Evolutionary conservation across 495 filamentous ascomycete species (phyloP).

Genomic region (Aspergillus heteromorphus): DNA sequence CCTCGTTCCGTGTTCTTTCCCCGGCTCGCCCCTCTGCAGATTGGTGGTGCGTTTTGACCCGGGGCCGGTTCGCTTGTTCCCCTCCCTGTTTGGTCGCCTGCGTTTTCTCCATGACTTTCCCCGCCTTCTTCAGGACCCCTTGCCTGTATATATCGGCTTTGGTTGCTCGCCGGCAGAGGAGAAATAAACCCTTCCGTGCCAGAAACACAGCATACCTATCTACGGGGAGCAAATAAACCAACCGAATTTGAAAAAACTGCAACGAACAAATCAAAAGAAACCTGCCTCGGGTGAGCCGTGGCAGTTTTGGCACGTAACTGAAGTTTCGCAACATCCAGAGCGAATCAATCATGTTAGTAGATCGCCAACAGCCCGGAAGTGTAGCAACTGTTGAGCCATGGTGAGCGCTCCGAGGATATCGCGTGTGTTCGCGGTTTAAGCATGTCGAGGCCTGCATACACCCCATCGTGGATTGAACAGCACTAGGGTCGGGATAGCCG

Average conservation of each 20-base stretch:
- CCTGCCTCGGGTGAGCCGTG: not conserved
- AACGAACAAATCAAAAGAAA: not conserved
- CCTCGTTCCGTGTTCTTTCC: not conserved
- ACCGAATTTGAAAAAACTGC: not conserved
- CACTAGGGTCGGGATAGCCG: not conserved
- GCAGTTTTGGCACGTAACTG: not conserved
- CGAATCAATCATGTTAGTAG: not conserved
- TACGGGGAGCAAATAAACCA: conserved; percentile 13
- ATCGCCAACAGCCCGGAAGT: not conserved
- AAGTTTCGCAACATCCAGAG: not conserved
- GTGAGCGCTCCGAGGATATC: not conserved
- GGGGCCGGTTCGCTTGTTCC: not conserved
- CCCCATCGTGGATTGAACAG: not conserved
- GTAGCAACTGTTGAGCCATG: not conserved
- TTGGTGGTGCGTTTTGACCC: not conserved
- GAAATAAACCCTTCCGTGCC: conserved; percentile 1
- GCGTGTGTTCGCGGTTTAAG: not conserved
- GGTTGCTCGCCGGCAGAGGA: not conserved
- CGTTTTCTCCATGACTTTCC: not conserved
- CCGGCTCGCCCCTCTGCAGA: not conserved
- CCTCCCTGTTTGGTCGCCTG: not conserved
- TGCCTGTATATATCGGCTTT: not conserved
- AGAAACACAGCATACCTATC: conserved; percentile 10
- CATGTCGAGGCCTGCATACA: not conserved
- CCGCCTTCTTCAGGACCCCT: not conserved